phyloP scores from a whole-genome alignment of 2,329 filamentous ascomycete species.

The Aspergillus japonicus region DNA sequence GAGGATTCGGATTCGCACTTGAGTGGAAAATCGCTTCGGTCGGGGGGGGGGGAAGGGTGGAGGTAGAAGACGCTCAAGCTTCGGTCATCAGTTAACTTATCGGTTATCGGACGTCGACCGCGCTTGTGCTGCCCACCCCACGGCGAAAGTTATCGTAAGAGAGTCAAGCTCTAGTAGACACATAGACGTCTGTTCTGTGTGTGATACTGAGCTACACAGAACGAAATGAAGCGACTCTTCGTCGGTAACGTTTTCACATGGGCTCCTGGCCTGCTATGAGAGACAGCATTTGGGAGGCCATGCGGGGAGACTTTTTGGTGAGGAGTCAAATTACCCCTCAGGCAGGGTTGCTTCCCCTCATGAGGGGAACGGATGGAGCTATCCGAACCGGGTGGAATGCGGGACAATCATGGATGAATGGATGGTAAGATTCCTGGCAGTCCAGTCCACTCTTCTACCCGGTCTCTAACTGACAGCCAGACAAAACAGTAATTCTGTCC shows the following conservation, averaged over 20 bases:
- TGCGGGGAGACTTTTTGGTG: background rate
- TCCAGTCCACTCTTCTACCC: background rate
- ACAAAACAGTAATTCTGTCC: slow-evolving; percentile 3
- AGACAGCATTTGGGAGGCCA: background rate
- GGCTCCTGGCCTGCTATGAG: background rate
- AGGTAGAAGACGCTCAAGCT: background rate
- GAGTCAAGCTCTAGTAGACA: too few relatives aligned
- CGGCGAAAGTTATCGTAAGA: too few relatives aligned
- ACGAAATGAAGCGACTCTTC: too few relatives aligned
- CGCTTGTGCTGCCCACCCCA: too few relatives aligned
- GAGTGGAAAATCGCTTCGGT: background rate
- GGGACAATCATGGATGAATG: background rate
- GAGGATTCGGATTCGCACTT: background rate
- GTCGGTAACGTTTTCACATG: too few relatives aligned
- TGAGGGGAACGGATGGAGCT: slow-evolving; percentile 14
- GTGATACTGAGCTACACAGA: too few relatives aligned
- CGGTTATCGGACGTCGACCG: too few relatives aligned
- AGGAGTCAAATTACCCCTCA: background rate
- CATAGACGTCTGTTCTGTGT: too few relatives aligned
- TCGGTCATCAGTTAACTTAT: background rate
- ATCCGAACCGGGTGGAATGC: slow-evolving; percentile 6
- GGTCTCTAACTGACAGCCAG: background rate
- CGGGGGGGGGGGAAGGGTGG: background rate
- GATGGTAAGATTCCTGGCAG: too few relatives aligned
- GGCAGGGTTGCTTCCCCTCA: slow-evolving; percentile 10